These are phyloP conservation scores for Pestalotiopsis sp. DNA, from an alignment of 2,329 filamentous ascomycete genomes.

Conservation along the genomic window DNA sequence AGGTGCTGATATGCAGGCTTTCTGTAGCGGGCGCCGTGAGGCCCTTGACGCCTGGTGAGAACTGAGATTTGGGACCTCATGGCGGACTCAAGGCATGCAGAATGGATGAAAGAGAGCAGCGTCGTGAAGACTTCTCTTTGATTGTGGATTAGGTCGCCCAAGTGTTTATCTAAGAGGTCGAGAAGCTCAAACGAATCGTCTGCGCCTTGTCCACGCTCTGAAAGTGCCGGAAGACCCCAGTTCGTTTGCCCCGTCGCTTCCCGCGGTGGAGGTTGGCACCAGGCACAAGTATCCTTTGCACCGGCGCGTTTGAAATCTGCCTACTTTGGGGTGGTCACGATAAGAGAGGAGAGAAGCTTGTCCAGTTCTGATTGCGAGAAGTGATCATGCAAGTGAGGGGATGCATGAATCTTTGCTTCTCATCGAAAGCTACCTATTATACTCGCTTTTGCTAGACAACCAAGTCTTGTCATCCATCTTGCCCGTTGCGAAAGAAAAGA, in stretches of 20 bases:
- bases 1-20: conserved; percentile 21
- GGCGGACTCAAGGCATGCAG: background rate
- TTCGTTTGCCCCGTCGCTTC: background rate
- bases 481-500: too few species aligned
- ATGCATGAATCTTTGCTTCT: too few species aligned
- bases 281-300: background rate
- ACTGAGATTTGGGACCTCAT: background rate
- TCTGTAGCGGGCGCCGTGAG: background rate
- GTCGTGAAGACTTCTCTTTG: too few species aligned
- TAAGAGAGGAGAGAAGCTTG: background rate
- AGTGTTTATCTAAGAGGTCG: background rate
- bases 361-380: background rate
- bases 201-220: background rate
- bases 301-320: background rate
- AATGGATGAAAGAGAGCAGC: too few species aligned
- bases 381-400: too few species aligned
- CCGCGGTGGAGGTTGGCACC: background rate
- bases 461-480: too few species aligned
- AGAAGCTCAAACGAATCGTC: background rate
- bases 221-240: background rate
- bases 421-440: too few species aligned
- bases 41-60: background rate
- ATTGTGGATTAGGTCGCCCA: background rate
- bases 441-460: too few species aligned
- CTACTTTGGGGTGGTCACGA: background rate